Conservation (phyloP, 1,139 yeast genomes). For the Candida anutae region DNA sequence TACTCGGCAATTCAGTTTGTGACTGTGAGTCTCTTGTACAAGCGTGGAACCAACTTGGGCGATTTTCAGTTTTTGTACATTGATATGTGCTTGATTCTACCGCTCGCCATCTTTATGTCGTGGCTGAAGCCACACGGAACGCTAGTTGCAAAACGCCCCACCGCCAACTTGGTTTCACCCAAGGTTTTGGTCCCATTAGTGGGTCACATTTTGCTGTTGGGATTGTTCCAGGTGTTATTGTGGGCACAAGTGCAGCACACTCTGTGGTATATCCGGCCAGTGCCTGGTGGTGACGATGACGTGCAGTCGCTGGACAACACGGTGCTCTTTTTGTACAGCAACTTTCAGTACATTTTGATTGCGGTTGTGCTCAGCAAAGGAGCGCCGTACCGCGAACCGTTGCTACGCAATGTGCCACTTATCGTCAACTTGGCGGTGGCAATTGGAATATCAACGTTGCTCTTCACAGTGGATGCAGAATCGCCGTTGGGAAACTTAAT, state of each 20-base stretch:
- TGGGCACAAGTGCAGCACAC: constrained; percentile 56
- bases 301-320: constrained; percentile 90
- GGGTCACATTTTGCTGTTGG: constrained; percentile 58
- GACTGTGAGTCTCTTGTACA: constrained; percentile 76
- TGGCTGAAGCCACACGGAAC: constrained; percentile 78
- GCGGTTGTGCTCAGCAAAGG: constrained; percentile 84
- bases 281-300: constrained; percentile 78
- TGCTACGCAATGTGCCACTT: constrained; percentile 63
- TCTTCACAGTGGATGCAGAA: constrained; percentile 44
- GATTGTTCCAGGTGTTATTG: constrained; percentile 56
- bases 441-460: constrained; percentile 33
- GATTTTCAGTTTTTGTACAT: constrained; percentile 95
- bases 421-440: constrained; percentile 52
- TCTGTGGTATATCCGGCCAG: constrained; percentile 75
- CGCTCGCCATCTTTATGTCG: constrained; percentile 94
- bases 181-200: constrained; percentile 76
- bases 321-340: constrained; percentile 67
- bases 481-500: constrained; percentile 57
- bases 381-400: constrained; percentile 88
- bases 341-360: constrained; percentile 80
- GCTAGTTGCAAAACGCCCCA: constrained; percentile 70
- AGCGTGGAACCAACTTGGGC: constrained; percentile 90
- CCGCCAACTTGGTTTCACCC: constrained; percentile 87
- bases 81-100: constrained; percentile 81
- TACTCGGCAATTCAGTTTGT: constrained; percentile 95